Conservation (phyloP, 176 grass and related monocot genomes). For the Pontederia crassipes region DNA sequence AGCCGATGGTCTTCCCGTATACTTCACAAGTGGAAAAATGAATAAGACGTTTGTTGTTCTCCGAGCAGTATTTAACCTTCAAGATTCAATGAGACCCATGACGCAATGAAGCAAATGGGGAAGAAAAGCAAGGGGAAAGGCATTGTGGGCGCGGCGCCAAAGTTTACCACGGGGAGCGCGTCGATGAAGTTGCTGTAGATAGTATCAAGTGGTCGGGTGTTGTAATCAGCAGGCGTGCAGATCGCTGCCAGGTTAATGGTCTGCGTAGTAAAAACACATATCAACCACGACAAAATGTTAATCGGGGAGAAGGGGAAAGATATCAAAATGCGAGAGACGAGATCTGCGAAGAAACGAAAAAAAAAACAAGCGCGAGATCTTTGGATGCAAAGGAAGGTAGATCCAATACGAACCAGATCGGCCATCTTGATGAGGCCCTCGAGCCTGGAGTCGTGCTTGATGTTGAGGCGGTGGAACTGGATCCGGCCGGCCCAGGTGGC, state of each 20-base stretch:
- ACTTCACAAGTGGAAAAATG: slow-evolving; percentile 99
- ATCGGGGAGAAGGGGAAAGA: background rate
- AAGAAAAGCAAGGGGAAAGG: background rate
- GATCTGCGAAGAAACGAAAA: background rate
- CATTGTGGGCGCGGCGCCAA: background rate
- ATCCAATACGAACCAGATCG: slow-evolving; percentile 43
- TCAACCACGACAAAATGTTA: background rate
- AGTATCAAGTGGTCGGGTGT: slow-evolving; percentile 88
- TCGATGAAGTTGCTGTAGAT: slow-evolving; percentile 99
- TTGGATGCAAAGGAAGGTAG: background rate
- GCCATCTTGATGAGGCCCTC: slow-evolving; percentile 94
- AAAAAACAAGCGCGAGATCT: background rate
- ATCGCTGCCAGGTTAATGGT: slow-evolving; percentile 94
- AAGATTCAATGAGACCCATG: slow-evolving; percentile 1
- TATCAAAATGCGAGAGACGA: background rate
- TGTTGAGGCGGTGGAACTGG: slow-evolving; percentile 95
- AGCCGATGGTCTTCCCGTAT: slow-evolving; percentile 92
- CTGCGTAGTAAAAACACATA: slow-evolving; percentile 29
- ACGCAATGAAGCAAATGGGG: background rate
- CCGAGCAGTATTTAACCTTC: slow-evolving; percentile 95
- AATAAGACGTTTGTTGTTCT: slow-evolving; percentile 91
- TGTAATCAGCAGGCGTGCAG: slow-evolving; percentile 97
- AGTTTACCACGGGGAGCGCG: slow-evolving; percentile 75
- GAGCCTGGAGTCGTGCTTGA: slow-evolving; percentile 89
- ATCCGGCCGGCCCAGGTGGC: slow-evolving; percentile 45